These are phyloP conservation scores for Gossypium laxum DNA, from an alignment of 441 rosid species.

Conservation along the genomic window DNA sequence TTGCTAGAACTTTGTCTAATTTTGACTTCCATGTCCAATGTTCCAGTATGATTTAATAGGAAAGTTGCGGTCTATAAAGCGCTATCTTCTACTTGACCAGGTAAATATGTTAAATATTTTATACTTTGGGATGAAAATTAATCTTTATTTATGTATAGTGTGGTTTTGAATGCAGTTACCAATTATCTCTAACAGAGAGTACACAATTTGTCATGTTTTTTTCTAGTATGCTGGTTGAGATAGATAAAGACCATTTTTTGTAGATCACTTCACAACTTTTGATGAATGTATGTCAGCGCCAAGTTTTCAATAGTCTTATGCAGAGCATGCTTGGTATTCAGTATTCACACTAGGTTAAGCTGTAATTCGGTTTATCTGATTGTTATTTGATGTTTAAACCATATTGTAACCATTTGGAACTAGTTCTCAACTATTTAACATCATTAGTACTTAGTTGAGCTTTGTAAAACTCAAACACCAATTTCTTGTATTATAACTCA, in stretches of 20 bases:
- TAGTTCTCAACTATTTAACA: background rate
- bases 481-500: too few relatives aligned
- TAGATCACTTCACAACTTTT: background rate
- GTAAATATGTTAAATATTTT: slow-evolving; percentile 29
- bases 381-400: background rate
- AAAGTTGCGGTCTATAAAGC: slow-evolving; percentile 82
- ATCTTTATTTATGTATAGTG: background rate
- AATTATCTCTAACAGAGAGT: background rate
- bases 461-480: background rate
- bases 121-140: background rate
- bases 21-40: slow-evolving; percentile 12
- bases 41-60: slow-evolving; percentile 80
- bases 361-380: background rate
- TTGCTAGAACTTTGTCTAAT: slow-evolving; percentile 14
- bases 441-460: background rate
- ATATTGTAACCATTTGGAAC: background rate
- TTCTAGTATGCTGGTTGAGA: background rate
- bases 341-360: background rate
- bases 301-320: background rate
- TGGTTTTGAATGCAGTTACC: background rate
- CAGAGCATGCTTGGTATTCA: background rate
- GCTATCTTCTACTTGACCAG: slow-evolving; percentile 96
- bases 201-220: background rate
- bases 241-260: background rate
- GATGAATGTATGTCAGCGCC: background rate